phyloP scores from a whole-genome alignment of 306 rosid species.

The Geum urbanum region DNA sequence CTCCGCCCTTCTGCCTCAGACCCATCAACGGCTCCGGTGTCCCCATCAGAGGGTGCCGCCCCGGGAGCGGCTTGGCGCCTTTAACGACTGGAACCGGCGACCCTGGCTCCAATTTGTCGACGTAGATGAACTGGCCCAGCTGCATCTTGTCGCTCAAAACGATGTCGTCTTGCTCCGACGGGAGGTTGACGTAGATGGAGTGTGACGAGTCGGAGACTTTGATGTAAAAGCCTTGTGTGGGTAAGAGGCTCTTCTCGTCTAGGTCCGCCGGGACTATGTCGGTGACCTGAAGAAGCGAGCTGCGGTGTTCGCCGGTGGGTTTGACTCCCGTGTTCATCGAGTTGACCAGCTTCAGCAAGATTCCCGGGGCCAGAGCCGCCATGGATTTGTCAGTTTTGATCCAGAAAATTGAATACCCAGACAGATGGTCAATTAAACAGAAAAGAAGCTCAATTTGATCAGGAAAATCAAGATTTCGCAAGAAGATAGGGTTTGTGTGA shows the following conservation, averaged over 20 bases:
- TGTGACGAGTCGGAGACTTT: slow-evolving; percentile 85
- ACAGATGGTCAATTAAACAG: neutral
- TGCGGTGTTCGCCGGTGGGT: slow-evolving; percentile 74
- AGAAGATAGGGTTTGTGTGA: neutral
- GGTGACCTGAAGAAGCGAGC: slow-evolving; percentile 78
- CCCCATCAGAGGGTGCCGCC: slow-evolving; percentile 77
- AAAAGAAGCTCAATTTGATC: neutral
- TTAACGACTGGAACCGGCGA: slow-evolving; percentile 70
- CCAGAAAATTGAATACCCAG: neutral
- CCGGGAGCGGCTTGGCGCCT: slow-evolving; percentile 82
- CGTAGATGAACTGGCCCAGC: slow-evolving; percentile 83
- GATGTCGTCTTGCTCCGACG: slow-evolving; percentile 73
- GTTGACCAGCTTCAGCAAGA: slow-evolving; percentile 66
- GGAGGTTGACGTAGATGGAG: slow-evolving; percentile 71
- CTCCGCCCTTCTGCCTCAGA: slow-evolving; percentile 50
- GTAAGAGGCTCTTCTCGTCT: slow-evolving; percentile 70
- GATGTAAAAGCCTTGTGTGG: slow-evolving; percentile 77
- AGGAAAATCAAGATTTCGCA: neutral
- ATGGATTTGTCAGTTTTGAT: slow-evolving; percentile 17
- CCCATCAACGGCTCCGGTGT: slow-evolving; percentile 86
- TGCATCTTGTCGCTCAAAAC: slow-evolving; percentile 88
- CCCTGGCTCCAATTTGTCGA: slow-evolving; percentile 72
- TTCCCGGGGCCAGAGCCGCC: slow-evolving; percentile 88
- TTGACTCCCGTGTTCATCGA: slow-evolving; percentile 62
- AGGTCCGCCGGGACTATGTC: slow-evolving; percentile 91